A percentile compares a stretch with the other conserved stretches of the same genome.
These are phyloP conservation scores for Straminergon stramineum DNA, from an alignment of 225 moss, liverwort and hornwort species.

Conservation along the genomic window DNA sequence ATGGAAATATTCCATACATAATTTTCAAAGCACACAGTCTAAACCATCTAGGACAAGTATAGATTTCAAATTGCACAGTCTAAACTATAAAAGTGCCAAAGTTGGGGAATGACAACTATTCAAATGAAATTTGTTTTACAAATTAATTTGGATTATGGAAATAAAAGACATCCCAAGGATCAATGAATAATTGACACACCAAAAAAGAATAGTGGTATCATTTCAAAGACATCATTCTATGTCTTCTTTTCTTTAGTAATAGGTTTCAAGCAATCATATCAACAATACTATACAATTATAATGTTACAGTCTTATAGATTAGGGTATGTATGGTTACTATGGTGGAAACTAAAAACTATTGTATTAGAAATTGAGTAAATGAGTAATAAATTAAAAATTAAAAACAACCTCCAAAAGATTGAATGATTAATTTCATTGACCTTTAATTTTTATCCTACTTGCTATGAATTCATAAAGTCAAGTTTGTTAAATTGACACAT, in stretches of 20 bases:
- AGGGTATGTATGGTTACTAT: rapidly evolving
- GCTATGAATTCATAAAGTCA: neutral
- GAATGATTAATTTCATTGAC: neutral
- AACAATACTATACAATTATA: neutral
- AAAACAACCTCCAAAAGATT: neutral
- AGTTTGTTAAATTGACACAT: neutral
- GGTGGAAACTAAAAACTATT: neutral
- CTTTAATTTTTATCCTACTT: neutral
- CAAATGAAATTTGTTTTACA: too few species aligned
- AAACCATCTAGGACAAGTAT: too few species aligned
- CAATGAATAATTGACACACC: neutral
- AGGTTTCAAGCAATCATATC: neutral
- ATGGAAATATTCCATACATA: too few species aligned
- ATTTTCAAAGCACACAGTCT: too few species aligned
- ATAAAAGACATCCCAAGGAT: neutral
- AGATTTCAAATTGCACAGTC: too few species aligned
- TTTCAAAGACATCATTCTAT: neutral
- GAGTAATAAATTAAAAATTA: too few species aligned
- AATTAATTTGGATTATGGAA: too few species aligned
- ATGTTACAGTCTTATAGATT: rapidly evolving
- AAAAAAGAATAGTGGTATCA: rapidly evolving
- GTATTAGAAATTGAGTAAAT: rapidly evolving
- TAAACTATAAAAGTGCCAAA: too few species aligned
- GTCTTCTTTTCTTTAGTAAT: rapidly evolving
- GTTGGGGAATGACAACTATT: too few species aligned